Evolutionary conservation across 352 stramenopile species (phyloP), one percentile per base, ranked within the genome.

Genomic region (Pythium apleroticum): DNA sequence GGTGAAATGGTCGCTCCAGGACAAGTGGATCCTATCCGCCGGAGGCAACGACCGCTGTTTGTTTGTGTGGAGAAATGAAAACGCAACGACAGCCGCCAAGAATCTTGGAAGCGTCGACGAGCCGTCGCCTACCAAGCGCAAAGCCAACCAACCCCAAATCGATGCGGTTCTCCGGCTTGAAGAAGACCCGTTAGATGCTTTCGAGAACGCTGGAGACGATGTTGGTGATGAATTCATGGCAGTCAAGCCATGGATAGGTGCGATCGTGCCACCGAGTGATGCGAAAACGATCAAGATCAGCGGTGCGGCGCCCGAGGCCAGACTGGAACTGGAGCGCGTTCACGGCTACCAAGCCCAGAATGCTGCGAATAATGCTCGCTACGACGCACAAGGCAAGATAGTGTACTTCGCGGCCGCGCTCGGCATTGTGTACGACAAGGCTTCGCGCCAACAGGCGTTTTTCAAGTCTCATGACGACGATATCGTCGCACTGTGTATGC

Each of bases 141-240:
- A 63, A 19, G 27, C 0, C 0, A 33, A 46, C 3, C 14, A n/a
- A 22, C 15, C 19, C 24, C 39, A 25, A 63, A 19, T 63, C 27
- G 37, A 58, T 52, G 5, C n/a, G 1, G 33, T 30, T 37, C 6
- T 2, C 19, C 59, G 39, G 22, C n/a, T 11, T 30, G 68, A 68
- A 57, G 54, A 66, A 19, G 72, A 68, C 35, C 70, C 81, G 63
- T 53, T 71, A 8, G 69, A 82, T n/a, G 60, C 70, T 15, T 52
- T 76, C 2, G 66, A 57, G 3, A 60, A 65, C 24, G 55, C 50
- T 1, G 70, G 71, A 2, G 75, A 84, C 5, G 74, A 85, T 30
- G 66, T 81, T 22, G 89, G 89, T 0, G 89, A 97, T 62, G 86
- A 96, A 63, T 97, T 97, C 39, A 93, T 97, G 88, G 89, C 90